Evolutionary conservation across 2,329 filamentous ascomycete species (phyloP).

Genomic region (Beauveria caledonica): DNA sequence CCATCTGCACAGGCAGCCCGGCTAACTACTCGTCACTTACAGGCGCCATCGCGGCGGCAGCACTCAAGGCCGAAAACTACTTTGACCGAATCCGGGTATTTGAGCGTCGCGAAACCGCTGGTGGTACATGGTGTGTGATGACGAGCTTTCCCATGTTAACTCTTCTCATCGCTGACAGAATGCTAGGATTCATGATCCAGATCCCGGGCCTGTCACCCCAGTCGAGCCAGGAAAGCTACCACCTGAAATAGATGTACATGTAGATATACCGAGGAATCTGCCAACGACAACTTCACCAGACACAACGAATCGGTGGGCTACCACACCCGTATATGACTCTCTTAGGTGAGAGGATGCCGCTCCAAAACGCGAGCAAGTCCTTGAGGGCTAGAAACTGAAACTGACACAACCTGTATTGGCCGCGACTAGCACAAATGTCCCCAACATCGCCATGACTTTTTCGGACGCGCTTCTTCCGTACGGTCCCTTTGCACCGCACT

Average conservation of each 20-base stretch:
- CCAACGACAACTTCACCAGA: conserved; percentile 32
- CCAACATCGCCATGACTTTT: conserved; percentile 48
- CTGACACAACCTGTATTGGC: background rate
- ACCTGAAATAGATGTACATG: conserved; percentile 35
- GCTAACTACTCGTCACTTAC: background rate
- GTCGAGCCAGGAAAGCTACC: conserved; percentile 36
- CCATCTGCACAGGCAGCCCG: background rate
- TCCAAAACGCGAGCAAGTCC: background rate
- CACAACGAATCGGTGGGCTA: conserved; percentile 34
- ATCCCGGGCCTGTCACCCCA: conserved; percentile 25
- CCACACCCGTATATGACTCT: conserved; percentile 43
- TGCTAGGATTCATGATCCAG: conserved; percentile 43
- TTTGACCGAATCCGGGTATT: conserved; percentile 35
- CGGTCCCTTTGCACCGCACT: conserved; percentile 47
- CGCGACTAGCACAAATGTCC: conserved; percentile 42
- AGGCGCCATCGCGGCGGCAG: conserved; percentile 41
- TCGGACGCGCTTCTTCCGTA: conserved; percentile 45
- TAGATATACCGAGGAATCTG: conserved; percentile 35
- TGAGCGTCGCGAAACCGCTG: conserved; percentile 33
- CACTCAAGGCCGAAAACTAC: conserved; percentile 36
- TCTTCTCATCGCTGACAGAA: background rate
- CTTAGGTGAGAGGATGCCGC: conserved; percentile 34
- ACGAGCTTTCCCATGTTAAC: background rate
- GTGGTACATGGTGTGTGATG: conserved; percentile 34
- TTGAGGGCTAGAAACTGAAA: background rate